Base-by-base conservation (phyloP, 495 filamentous ascomycete genomes). In the Aspergillus hancockii region DNA sequence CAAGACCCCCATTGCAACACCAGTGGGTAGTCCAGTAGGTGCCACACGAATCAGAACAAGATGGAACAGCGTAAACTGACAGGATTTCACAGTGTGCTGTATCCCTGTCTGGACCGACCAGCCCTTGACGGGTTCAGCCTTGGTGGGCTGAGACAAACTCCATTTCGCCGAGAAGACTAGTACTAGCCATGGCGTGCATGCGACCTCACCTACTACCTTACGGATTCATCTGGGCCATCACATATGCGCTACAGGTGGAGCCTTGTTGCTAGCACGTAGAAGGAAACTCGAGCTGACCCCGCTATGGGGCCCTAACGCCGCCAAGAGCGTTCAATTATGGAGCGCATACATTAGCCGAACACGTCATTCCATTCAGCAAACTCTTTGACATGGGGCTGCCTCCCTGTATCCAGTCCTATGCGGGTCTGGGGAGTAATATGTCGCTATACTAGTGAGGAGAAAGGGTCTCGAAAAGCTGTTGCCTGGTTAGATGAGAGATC, bases 321-420 rank as follows among this genome's bases (percentile, higher is more conserved):
- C 47, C 47, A 50, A 30, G 22, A 50, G 28, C 9, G 47, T 10
- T 50, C 36, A 3, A 30, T 50, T 50, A 50, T 50, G 47, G 47
- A 50, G 47, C 47, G 47, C 47, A 50, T 50, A 30, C 47, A 50
- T 30, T 50, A 50, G 47, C n/a, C 47, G 19, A n/a, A 50, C 47
- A 50, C 47, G 47, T 50, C 47, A 50, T 25, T 25, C 47, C 21
- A 50, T 50, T 50, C 47, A 30, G 47, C 8, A 13, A 25, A 2
- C 23, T 7, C 23, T 1, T 30, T 30, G 7, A 50, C 10, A 50
- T 50, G 47, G 47, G 47, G 4, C 10, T n/a, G 19, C 2, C 0
- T 30, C 16, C 3, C 16, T 40, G 9, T 40, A 3, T 3, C 36
- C 9, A 40, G 36, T 10, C 2, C 12, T 40, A 40, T 40, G 36